These are phyloP conservation scores for Marchantia paleacea DNA, from an alignment of 225 moss, liverwort and hornwort species.

Conservation along the genomic window DNA sequence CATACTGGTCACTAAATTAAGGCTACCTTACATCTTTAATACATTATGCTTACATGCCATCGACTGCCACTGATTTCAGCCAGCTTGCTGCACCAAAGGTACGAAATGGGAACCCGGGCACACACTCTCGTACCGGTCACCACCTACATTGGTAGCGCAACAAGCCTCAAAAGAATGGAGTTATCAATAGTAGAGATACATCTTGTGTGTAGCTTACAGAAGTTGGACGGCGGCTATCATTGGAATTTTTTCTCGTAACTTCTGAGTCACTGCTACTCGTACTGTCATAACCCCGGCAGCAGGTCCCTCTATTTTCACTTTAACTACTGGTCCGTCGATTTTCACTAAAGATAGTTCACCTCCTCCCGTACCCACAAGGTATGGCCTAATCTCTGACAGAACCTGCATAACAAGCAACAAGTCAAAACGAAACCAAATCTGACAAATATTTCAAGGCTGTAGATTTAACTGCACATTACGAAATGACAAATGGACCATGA, in stretches of 20 bases:
- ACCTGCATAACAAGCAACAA: conserved; percentile 34
- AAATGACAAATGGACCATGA: background rate
- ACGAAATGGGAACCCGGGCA: background rate
- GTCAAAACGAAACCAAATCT: background rate
- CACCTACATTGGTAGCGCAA: background rate
- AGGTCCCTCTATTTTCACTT: conserved; percentile 77
- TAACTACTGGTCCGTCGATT: conserved; percentile 94
- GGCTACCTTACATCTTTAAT: background rate
- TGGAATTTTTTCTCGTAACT: conserved; percentile 89
- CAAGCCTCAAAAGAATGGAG: conserved; percentile 1
- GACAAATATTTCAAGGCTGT: background rate
- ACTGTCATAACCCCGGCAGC: conserved; percentile 98
- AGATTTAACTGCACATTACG: background rate
- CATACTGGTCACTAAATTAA: background rate
- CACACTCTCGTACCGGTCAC: background rate
- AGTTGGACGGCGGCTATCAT: conserved; percentile 98
- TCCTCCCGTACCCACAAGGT: conserved; percentile 80
- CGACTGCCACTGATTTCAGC: conserved; percentile 1
- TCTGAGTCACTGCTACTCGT: conserved; percentile 94
- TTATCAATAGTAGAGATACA: background rate
- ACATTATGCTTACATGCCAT: conserved; percentile 17
- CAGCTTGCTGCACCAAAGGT: background rate
- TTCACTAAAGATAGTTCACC: conserved; percentile 74
- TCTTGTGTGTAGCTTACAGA: conserved; percentile 11
- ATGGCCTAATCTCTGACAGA: conserved; percentile 83